Percentiles rank a stretch among this genome's conserved stretches.
Evolutionary conservation across 495 filamentous ascomycete genomes (phyloP).

Genomic region (Daldinia concentrica): DNA sequence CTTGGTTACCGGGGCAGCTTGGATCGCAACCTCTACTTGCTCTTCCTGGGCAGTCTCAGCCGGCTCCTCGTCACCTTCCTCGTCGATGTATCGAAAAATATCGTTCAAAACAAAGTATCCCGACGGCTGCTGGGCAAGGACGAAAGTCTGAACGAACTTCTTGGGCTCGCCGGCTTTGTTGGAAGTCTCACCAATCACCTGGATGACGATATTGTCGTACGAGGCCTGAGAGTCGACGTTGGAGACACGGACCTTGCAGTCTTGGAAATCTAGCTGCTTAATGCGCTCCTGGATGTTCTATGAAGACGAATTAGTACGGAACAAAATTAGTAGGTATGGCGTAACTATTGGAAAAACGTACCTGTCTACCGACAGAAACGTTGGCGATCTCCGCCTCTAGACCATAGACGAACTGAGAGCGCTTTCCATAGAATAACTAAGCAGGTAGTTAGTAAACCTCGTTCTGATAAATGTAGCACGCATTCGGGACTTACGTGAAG

Average conservation of each 20-base stretch:
- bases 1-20: conserved; percentile 53
- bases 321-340: not conserved
- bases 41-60: conserved; percentile 48
- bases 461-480: not conserved
- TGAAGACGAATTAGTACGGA: conserved; percentile 24
- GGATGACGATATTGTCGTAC: conserved; percentile 89
- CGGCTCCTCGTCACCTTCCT: conserved; percentile 72
- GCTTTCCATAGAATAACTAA: conserved; percentile 83
- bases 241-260: conserved; percentile 97
- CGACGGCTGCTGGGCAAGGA: conserved; percentile 93
- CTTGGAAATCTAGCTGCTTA: conserved; percentile 90
- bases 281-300: conserved; percentile 95
- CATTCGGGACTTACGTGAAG: conserved; percentile 72
- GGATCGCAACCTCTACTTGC: conserved; percentile 49
- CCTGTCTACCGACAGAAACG: conserved; percentile 84
- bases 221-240: conserved; percentile 98
- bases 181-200: conserved; percentile 97
- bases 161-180: conserved; percentile 88
- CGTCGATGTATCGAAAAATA: conserved; percentile 91
- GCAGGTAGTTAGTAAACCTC: conserved; percentile 6
- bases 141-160: conserved; percentile 98
- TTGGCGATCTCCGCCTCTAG: conserved; percentile 86
- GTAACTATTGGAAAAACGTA: conserved; percentile 56
- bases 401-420: conserved; percentile 83
- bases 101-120: conserved; percentile 99